A percentile compares a stretch with the other conserved stretches of the same genome.
Evolutionary conservation across 1,139 yeast species (phyloP).

Genomic region (Geotrichum klebahnii): DNA sequence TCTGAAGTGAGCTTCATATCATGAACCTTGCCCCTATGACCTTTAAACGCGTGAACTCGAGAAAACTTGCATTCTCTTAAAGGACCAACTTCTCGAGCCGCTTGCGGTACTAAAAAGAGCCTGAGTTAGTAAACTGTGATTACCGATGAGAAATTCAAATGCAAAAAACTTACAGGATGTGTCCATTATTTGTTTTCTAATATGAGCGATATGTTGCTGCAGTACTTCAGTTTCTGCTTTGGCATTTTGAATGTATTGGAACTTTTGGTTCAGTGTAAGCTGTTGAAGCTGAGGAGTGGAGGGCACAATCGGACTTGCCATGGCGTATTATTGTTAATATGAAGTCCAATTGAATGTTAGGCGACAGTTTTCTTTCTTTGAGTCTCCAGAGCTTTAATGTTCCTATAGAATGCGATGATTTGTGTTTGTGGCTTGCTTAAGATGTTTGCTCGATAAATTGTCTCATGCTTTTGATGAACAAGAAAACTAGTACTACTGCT

Average conservation of each 20-base stretch:
- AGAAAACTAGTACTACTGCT: too few species aligned
- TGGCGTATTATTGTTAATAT: too few species aligned
- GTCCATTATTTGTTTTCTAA: conserved; percentile 26
- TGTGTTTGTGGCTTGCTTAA: too few species aligned
- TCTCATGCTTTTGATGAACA: too few species aligned
- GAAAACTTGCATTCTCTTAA: conserved; percentile 22
- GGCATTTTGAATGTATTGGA: conserved; percentile 24
- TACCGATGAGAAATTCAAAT: conserved; percentile 10
- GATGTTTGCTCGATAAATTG: too few species aligned
- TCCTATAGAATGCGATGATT: too few species aligned
- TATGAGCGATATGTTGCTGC: conserved; percentile 25
- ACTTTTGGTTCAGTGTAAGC: conserved; percentile 24
- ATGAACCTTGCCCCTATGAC: conserved; percentile 73
- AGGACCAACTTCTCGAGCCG: conserved; percentile 25
- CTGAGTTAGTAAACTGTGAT: neutral
- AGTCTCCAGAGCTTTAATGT: too few species aligned
- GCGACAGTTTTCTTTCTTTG: too few species aligned
- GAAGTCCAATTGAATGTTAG: too few species aligned
- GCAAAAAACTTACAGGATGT: conserved; percentile 22
- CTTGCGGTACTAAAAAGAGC: conserved; percentile 23
- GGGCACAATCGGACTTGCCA: conserved; percentile 22
- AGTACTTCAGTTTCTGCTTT: conserved; percentile 29
- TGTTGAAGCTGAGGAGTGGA: conserved; percentile 26
- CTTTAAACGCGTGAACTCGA: conserved; percentile 45
- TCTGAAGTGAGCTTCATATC: conserved; percentile 66